Evolutionary conservation across 1,139 yeast species (phyloP), one percentile per base, ranked within the genome.

Genomic region (Waltiozyma solani): DNA sequence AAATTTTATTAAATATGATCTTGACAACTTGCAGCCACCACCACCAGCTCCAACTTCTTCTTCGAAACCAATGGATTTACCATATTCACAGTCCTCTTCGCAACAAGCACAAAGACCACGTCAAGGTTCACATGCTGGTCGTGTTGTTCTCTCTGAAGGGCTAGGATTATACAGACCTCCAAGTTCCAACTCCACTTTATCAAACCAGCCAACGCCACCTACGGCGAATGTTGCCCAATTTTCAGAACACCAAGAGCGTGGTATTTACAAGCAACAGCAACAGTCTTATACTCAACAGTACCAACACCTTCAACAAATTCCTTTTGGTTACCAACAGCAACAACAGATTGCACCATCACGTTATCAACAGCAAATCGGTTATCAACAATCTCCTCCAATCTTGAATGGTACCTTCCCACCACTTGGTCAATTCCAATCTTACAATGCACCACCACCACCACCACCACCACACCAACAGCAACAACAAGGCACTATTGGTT

Each of bases 401-500:
- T 7, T 21, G 23, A 21, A 21, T 21, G 45, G 42, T 23, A 38
- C 37, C 12, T 45, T 47, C 2, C 48, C 50, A 5, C 36, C 32
- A 12, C 15, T 44, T 25, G 39, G 37, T 3, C 40, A 39, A 19
- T 37, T 35, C 21, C 37, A 43, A 14, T 35, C 37, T 10, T 30
- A 10, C 25, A 38, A 11, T 32, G 42, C 17, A 4, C 27, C 17
- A 20, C 17, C 35, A 35, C 41, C 11, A 36, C 44, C 10, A 19
- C 32, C 9, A 18, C 35, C n/a, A 21, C 24, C 5, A 24, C 30
- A 32, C 14, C 34, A 15, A 13, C 38, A 12, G 23, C 42, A 13
- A 34, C 46, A 2, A 40, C 40, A 17, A 21, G 14, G 39, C 40
- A 26, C 48, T 5, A 35, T 44, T 37, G 48, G 46, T 1, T 30